Percentiles rank a stretch among this genome's conserved stretches.
Evolutionary conservation across 2,329 filamentous ascomycete genomes (phyloP).

Genomic region (Chalaropsis ovoidea): DNA sequence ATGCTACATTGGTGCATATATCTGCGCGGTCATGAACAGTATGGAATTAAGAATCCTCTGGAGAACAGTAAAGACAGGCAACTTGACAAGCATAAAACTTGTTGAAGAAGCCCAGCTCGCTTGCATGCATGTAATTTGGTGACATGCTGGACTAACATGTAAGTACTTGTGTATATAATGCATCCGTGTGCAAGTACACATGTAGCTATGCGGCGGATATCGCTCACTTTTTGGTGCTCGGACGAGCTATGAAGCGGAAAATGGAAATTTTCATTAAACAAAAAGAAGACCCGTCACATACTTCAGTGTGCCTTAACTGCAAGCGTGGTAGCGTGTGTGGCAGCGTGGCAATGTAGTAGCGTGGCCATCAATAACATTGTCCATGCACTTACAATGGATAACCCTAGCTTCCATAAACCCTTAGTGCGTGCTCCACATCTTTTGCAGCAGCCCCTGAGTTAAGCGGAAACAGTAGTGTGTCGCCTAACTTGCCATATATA

Average conservation of each 20-base stretch:
- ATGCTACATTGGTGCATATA: slow-evolving; percentile 3
- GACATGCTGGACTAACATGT: not conserved
- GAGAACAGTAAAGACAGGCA: not conserved
- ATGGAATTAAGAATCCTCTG: not conserved
- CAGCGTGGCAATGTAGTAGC: too few relatives aligned
- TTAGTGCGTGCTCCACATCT: not conserved
- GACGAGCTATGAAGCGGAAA: too few relatives aligned
- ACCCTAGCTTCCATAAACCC: not conserved
- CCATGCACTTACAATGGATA: not conserved
- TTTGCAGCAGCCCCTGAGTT: slow-evolving; percentile 4
- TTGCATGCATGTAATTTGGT: slow-evolving; percentile 3
- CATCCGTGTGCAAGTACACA: not conserved
- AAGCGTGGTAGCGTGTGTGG: too few relatives aligned
- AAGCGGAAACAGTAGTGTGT: slow-evolving; percentile 18
- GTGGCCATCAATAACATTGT: not conserved
- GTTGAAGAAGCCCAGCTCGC: not conserved
- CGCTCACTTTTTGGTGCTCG: not conserved
- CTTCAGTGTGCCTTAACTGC: too few relatives aligned
- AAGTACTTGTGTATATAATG: not conserved
- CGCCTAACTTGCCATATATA: not conserved
- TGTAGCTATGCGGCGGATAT: not conserved
- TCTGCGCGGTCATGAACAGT: not conserved
- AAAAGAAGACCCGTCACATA: too few relatives aligned
- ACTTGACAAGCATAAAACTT: not conserved
- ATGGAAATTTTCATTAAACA: too few relatives aligned